Conservation (phyloP, 1,139 yeast genomes). For the Magnusiomyces suaveolens region DNA sequence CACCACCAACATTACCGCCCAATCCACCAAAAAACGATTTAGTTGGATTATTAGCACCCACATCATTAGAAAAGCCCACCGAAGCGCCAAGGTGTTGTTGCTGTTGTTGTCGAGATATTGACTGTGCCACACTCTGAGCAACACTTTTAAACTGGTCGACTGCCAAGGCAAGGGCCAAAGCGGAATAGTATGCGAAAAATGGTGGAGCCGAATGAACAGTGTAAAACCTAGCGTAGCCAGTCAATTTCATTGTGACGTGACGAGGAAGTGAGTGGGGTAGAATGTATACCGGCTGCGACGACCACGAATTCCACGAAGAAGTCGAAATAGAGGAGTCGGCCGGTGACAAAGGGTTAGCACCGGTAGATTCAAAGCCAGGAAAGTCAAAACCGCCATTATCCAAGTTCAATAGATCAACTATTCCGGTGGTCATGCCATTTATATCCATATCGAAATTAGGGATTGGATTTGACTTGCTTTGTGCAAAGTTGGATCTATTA, state of each 20-base stretch:
- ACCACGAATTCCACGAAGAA: background rate
- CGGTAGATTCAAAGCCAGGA: no score
- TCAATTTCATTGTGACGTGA: background rate
- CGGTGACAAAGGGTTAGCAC: background rate
- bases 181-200: conserved; percentile 4
- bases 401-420: background rate
- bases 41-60: background rate
- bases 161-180: conserved; percentile 2
- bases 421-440: background rate
- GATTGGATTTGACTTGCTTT: background rate
- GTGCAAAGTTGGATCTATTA: no score
- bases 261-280: background rate
- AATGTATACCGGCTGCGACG: background rate
- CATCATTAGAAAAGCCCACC: background rate
- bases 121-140: background rate
- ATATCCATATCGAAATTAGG: background rate
- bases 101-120: background rate
- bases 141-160: conserved; percentile 3
- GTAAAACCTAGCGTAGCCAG: conserved; percentile 2
- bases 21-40: background rate
- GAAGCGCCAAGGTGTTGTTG: background rate
- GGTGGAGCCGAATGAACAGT: conserved; percentile 4
- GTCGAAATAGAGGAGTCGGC: background rate
- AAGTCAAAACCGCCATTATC: background rate
- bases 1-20: background rate